Percentiles rank a stretch among this genome's conserved stretches.
Conservation (phyloP, 345 rosid genomes). For the Gossypium stocksii region DNA sequence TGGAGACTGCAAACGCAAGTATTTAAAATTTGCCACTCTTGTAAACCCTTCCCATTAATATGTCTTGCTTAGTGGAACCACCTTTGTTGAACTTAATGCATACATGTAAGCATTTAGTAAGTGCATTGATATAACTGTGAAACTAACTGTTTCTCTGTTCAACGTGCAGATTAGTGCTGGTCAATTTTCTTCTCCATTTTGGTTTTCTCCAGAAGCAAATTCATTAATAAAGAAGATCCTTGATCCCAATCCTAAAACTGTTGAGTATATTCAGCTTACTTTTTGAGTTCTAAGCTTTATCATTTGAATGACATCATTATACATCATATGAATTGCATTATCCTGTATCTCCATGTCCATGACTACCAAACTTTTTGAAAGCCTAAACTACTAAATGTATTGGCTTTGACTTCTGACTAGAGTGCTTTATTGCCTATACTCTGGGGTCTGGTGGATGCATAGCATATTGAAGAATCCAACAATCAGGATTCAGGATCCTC, state of each 20-base stretch:
- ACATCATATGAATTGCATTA: slow-evolving; percentile 1
- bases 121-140: slow-evolving; percentile 10
- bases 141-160: slow-evolving; percentile 18
- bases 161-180: slow-evolving; percentile 64
- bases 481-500: background rate
- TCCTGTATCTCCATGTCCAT: background rate
- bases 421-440: background rate
- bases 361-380: background rate
- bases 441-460: background rate
- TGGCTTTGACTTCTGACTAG: slow-evolving; percentile 1
- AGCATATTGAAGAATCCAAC: background rate
- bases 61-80: background rate
- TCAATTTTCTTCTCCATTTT: slow-evolving; percentile 65
- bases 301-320: background rate
- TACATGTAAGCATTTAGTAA: slow-evolving; percentile 10
- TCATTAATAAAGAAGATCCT: slow-evolving; percentile 69
- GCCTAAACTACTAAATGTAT: background rate
- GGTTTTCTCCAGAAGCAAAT: slow-evolving; percentile 76
- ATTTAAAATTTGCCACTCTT: background rate
- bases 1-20: background rate
- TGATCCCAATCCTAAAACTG: slow-evolving; percentile 71
- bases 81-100: slow-evolving; percentile 7
- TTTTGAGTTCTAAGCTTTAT: background rate
- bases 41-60: background rate
- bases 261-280: slow-evolving; percentile 41